Evolutionary conservation across 2,329 filamentous ascomycete species (phyloP), one percentile per base, ranked within the genome.

Genomic region (Talaromyces sp.): DNA sequence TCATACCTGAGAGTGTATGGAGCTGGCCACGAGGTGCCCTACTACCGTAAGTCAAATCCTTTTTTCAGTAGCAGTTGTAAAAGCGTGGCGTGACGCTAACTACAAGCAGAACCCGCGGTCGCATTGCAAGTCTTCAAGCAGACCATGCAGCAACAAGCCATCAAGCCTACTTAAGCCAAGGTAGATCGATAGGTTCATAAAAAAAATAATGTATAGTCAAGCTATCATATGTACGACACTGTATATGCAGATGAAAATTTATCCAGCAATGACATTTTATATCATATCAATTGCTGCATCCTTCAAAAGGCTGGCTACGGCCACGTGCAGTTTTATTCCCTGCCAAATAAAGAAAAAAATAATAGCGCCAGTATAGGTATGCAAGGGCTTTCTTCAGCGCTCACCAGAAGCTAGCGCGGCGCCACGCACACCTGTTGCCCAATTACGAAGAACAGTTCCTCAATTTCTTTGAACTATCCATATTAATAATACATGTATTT

Each of bases 101-200:
- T 83, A 17, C 4, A 24, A 51, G 11, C 41, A 58, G 55, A 58
- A 32, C 55, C 55, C 9, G 41, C 43, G 14, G 26, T 31, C 32
- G 24, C 55, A 11, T 21, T 58, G 19, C 55, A 58, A n/a, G 55
- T 93, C 64, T 76, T 89, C 65, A 86, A 86, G 62, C 83, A 90
- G 73, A 87, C 58, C 24, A 32, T 59, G 21, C 51, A 46, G 38
- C 41, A 59, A 11, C 43, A 32, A 19, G 55, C 41, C 21, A 58
- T 58, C 19, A 32, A 35, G 19, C 21, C 55, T 19, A 58, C 55
- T 24, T 58, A 51, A 32, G 49, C 26, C 6, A 9, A 26, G 21
- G 14, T 51, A 51, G 11, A 29, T 10, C 1, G 26, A 14, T 17
- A 29, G 49, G 49, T 4, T 7, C 31, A n/a, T 52, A 17, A 21